Evolutionary conservation across 2,329 filamentous ascomycete species (phyloP), one percentile per base, ranked within the genome.

Genomic region (Ascochyta fabae): DNA sequence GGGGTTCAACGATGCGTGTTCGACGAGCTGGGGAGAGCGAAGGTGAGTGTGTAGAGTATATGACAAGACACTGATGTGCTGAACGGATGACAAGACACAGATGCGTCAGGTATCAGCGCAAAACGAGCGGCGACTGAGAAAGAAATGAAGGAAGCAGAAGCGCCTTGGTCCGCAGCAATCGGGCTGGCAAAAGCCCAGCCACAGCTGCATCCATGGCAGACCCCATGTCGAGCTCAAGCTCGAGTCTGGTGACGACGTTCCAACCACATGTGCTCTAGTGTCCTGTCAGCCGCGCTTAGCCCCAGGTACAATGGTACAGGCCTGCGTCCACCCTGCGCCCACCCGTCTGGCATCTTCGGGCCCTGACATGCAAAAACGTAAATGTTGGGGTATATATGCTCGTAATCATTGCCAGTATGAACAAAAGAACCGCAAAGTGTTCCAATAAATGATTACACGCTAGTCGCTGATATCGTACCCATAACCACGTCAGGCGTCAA

Each of bases 181-280:
- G 65, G 66, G 66, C 62, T 61, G 64, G 52, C 58, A 50, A 56
- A 36, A 48, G 58, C 69, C 70, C 65, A 71, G 69, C 68, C 68
- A 68, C 69, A 70, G 57, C 48, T 55, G 53, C 47, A 51, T 42
- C 48, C 53, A 56, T 61, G 53, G 58, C 51, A 47, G 61, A 54
- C 60, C 63, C 66, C 67, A 66, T 67, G 64, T 67, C 60, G 29
- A 58, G 56, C 49, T 53, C 48, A 55, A 60, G 51, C 44, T 56
- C 40, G 39, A 43, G 33, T 22, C 43, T 19, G 59, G 53, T 68
- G 68, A 69, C 63, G 61, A 59, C 45, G 38, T 58, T 45, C 60
- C 57, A 54, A 46, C 66, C 49, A 41, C 38, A 43, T 53, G 40
- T 29, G 47, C 51, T 38, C 57, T 63, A 60, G 63, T 55, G 53